Conservation (phyloP, 345 rosid species). For the Salix dunnii region DNA sequence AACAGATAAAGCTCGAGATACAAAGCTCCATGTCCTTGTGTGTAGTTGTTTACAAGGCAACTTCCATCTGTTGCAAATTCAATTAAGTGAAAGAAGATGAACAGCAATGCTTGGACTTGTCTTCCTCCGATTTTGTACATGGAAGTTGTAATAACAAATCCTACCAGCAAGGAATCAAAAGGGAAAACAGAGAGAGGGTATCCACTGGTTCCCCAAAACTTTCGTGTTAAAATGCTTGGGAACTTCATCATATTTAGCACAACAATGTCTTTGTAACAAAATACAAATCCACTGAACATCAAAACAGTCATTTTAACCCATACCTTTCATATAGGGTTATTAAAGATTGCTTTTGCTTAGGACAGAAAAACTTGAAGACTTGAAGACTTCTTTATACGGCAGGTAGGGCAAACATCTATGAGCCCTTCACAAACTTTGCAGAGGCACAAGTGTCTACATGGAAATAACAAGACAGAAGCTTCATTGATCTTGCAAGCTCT, state of each 20-base stretch:
- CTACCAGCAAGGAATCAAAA: background rate
- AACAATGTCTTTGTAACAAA: background rate
- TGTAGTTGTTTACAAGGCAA: too few species aligned
- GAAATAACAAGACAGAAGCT: slow-evolving; percentile 53
- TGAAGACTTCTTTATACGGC: slow-evolving; percentile 51
- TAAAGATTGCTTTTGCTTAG: slow-evolving; percentile 23
- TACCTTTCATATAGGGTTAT: slow-evolving; percentile 4
- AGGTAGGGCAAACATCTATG: slow-evolving; percentile 50
- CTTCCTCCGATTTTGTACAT: background rate
- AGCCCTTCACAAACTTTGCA: slow-evolving; percentile 63
- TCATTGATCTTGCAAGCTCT: slow-evolving; percentile 49
- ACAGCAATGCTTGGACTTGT: background rate
- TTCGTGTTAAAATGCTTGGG: background rate
- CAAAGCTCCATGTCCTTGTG: background rate
- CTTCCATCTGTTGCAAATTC: background rate
- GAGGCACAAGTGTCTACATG: slow-evolving; percentile 67
- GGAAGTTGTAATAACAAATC: background rate
- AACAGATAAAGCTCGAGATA: background rate
- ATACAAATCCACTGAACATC: background rate
- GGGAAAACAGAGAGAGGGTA: too few species aligned
- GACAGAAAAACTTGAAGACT: slow-evolving; percentile 45
- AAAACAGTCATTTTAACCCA: slow-evolving; percentile 7
- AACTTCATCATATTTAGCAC: background rate
- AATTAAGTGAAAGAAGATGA: too few species aligned
- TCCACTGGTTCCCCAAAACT: background rate